These are phyloP conservation scores for Botrytis medusae DNA, from an alignment of 2,329 filamentous ascomycete species.

Conservation along the genomic window DNA sequence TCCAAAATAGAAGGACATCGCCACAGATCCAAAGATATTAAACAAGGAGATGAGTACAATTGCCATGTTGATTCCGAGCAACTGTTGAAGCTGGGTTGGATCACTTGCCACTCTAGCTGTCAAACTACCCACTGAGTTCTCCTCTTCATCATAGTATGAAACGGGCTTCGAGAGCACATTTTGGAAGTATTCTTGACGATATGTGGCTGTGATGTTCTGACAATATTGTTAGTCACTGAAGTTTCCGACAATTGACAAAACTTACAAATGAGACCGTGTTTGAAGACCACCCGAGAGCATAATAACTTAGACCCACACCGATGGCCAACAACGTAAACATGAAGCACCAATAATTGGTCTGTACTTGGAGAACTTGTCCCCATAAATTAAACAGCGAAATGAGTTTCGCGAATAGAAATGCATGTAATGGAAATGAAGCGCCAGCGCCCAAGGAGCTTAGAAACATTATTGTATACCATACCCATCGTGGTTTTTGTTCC, in stretches of 20 bases:
- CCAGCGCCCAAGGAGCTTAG: conserved; percentile 9
- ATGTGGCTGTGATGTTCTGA: conserved; percentile 40
- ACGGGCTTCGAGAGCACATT: conserved; percentile 46
- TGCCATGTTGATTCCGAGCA: conserved; percentile 50
- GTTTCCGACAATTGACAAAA: neutral
- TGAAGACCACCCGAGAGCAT: conserved; percentile 41
- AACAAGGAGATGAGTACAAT: conserved; percentile 65
- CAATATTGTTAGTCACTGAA: neutral
- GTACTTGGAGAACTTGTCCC: conserved; percentile 28
- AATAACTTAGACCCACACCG: conserved; percentile 42
- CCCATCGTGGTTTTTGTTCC: conserved; percentile 25
- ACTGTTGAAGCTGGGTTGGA: conserved; percentile 50
- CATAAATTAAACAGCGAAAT: conserved; percentile 32
- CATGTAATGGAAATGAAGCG: conserved; percentile 42
- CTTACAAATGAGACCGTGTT: conserved; percentile 44
- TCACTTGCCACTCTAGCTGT: conserved; percentile 49
- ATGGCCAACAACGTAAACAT: conserved; percentile 51
- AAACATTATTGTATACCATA: conserved; percentile 12
- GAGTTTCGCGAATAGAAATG: conserved; percentile 40
- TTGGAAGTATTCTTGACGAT: conserved; percentile 48
- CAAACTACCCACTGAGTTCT: conserved; percentile 50
- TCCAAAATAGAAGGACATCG: conserved; percentile 68
- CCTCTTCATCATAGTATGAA: conserved; percentile 46
- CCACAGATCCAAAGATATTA: conserved; percentile 62
- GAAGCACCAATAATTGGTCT: conserved; percentile 49